Base-by-base conservation (phyloP, 805 yeast species). In the Saccharomycopsis synnaedendra region DNA sequence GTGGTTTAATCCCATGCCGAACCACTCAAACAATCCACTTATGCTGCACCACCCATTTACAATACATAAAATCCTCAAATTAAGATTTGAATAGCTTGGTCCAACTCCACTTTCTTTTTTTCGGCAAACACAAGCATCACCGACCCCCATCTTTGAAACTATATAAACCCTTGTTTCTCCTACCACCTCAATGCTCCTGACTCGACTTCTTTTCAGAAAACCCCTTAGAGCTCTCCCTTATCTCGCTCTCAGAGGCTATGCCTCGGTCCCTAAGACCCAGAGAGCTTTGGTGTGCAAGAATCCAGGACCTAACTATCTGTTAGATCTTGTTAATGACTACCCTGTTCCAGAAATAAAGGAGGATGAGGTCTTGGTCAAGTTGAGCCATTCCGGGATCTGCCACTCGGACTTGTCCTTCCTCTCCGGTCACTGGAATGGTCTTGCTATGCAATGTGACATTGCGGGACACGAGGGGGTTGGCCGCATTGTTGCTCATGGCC, bases 351-450 rank as follows among this genome's bases (percentile, higher is more conserved):
- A 69, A 29, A 56, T 57, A 31, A 41, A 45, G 29, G 46, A 49
- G 11, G 58, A 53, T 11, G 57, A 60, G 44, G 56, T 61, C n/a
- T 50, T 61, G 11, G 61, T 61, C 32, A 46, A 54, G 52, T 54
- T 67, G 50, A 62, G 60, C 54, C 64, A 63, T 57, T 61, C 70
- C 39, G 72, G 72, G 42, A 69, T 67, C 33, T 67, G 72, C 53
- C 72, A 68, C 59, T 65, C 72, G 31, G 72, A 67, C 54, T 57
- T 66, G 55, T 67, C 67, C 49, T 60, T 64, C 45, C 57, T 67
- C 61, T 58, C 62, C 52, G 68, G 65, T 46, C 64, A 63, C 57
- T 68, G 71, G 72, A 55, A 58, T 55, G 60, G 50, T 48, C 42
- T 51, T 19, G 41, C 48, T 11, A 56, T 50, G 51, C 39, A 39